Base-by-base conservation (phyloP, 202 grass and related monocot species). In the Miscanthus sacchariflorus region DNA sequence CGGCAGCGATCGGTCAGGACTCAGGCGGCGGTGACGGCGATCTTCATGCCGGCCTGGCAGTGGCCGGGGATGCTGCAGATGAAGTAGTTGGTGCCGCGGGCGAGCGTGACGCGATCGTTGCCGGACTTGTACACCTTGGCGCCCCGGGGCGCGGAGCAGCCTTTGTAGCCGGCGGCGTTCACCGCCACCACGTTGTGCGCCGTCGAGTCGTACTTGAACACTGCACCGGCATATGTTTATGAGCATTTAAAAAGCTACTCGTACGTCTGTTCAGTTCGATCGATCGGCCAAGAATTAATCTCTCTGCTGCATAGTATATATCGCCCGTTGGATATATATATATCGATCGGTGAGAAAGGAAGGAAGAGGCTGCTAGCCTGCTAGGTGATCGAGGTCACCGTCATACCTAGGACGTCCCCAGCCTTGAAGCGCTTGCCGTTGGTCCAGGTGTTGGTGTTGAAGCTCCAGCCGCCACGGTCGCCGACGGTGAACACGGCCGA, bases 41-140 rank as follows among this genome's bases (percentile, higher is more conserved):
- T 90, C 92, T 96, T 96, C 94, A 94, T 96, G 54, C 92, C 92
- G 35, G 92, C 21, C 79, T 92, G 74, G 83, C 94, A 96, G 45
- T 96, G 94, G 0, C 92, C 86, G 70, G 90, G 90, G 67, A 90
- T 9, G 88, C 25, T 90, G 88, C 94, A 96, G 85, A 96, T 90
- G 88, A 96, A 96, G 81, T 93, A 93, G 88, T 92, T 96, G 35
- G 59, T 85, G 78, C 92, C 94, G 8, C 80, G 84, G 5, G 52
- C 65, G 17, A 96, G 92, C 0, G 74, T 89, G 61, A 96, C 72
- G 28, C 90, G 90, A 64, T 96, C 94, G 39, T 25, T 87, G 50
- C 94, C 94, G 27, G 94, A 89, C 11, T 15, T 92, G 83, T 84
- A 91, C 11, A 76, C 66, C 76, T 13, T 89, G 38, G 86, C 74